Evolutionary conservation across 78 protist genomes (phyloP), one percentile per base, ranked within the genome.

Genomic region (Dictyostelium brefeldianum): DNA sequence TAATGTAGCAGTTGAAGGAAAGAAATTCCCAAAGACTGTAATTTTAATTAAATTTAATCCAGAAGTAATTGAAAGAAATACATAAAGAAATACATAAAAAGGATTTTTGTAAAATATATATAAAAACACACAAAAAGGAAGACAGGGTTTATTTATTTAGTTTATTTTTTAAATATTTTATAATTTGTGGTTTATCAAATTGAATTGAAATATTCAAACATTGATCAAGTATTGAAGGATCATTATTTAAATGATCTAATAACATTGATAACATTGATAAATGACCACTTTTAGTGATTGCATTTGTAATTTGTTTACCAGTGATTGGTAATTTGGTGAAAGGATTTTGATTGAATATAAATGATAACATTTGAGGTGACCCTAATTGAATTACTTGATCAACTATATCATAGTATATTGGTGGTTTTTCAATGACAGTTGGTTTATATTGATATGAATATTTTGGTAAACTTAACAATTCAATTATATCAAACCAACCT

Each of bases 31-130:
- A 46, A 78, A 80, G 36, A 96, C 96, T 43, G 94, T 93, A 27
- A 48, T 95, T 20, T 89, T 96, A 64, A 96, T 96, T 81, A 95
- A 96, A 64, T 96, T 96, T 22, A 96, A 91, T 25, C 90, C 92
- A 9, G 94, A 89, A 56, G 97, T 78, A 8, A 78, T 78, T 10
- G 83, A 78, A 56, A 78, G 83, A 78, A 47, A 31, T 41, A 31
- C 70, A 18, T 78, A 78, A 15, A 62, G 17, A 10, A 57, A 20
- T 3, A n/a, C 20, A 59, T 22, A 18, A 62, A 59, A 62, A 56
- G 27, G 36, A n/a, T 25, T 22, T 62, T 62, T 62, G 70, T 62
- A 62, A 62, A 62, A 62, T 62, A 62, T n/a, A 59, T 62, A 22
- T 15, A 59, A 5, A 8, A 59, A 59, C 8, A 53, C 14, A 53